Evolutionary conservation across 2,329 filamentous ascomycete genomes (phyloP).

Genomic region (Talaromyces sp.): DNA sequence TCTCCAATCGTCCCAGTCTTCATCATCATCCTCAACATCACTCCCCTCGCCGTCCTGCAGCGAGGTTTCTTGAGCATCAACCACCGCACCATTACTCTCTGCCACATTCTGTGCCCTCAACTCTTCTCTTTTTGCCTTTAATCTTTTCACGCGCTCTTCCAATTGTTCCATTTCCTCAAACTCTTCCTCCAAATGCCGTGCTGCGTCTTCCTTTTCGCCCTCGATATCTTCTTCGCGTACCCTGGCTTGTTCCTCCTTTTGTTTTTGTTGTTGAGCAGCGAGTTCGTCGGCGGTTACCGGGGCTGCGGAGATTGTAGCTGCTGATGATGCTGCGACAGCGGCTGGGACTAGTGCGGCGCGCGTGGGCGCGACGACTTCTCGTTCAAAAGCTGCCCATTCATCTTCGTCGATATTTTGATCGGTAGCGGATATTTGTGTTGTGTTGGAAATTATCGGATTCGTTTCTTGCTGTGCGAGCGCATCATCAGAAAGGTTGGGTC

Average conservation of each 20-base stretch:
- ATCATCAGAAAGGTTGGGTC: conserved; percentile 25
- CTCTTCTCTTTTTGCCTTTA: conserved; percentile 71
- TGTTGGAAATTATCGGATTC: conserved; percentile 9
- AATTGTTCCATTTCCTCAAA: conserved; percentile 81
- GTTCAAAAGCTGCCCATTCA: conserved; percentile 85
- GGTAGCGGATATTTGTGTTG: conserved; percentile 18
- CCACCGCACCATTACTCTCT: conserved; percentile 22
- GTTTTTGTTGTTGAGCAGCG: conserved; percentile 53
- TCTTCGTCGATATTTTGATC: conserved; percentile 62
- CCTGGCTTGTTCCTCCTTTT: conserved; percentile 43
- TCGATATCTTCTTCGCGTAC: conserved; percentile 56
- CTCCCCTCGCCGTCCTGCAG: conserved; percentile 32
- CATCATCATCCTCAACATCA: conserved; percentile 48
- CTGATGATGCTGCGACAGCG: conserved; percentile 33
- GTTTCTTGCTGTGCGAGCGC: neutral
- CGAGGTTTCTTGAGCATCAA: conserved; percentile 8
- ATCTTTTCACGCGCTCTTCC: conserved; percentile 65
- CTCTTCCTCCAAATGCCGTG: conserved; percentile 69
- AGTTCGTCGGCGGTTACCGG: conserved; percentile 65
- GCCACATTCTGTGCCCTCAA: conserved; percentile 49
- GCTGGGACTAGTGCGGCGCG: conserved; percentile 33
- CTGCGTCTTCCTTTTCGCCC: conserved; percentile 74
- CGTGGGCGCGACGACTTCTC: conserved; percentile 64
- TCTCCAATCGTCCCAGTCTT: conserved; percentile 47
- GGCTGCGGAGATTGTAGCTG: conserved; percentile 66